phyloP scores from a whole-genome alignment of 371 early-diverging fungal genomes.

The Mucor irregularis region DNA sequence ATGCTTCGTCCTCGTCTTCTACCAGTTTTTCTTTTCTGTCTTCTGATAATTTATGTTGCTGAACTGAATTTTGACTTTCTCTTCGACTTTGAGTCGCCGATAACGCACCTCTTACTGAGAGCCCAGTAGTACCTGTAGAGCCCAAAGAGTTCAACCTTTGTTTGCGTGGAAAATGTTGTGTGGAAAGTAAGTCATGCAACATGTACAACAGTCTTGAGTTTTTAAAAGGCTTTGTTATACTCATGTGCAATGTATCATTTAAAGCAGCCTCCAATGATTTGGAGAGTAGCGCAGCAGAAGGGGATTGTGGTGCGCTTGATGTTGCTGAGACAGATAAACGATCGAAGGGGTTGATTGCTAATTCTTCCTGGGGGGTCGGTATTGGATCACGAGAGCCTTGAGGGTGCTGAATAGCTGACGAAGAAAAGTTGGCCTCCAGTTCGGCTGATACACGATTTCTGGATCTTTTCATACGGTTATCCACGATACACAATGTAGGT shows the following conservation, averaged over 20 bases:
- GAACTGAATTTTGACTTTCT: too few species aligned
- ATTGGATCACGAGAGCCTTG: conserved; percentile 3
- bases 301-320: not conserved
- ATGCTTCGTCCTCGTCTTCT: not conserved
- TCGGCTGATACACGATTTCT: not conserved
- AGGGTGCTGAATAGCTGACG: not conserved
- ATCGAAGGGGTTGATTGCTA: not conserved
- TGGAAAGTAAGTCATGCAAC: conserved; percentile 4
- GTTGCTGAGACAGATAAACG: not conserved
- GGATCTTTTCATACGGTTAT: conserved; percentile 1
- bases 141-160: not conserved
- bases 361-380: conserved; percentile 8
- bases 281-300: too few species aligned
- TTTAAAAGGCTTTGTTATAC: conserved; percentile 16
- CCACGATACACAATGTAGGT: conserved; percentile 9
- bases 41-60: not conserved
- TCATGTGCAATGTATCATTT: not conserved
- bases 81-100: too few species aligned
- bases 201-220: conserved; percentile 6
- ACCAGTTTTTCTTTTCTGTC: not conserved
- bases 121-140: not conserved
- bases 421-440: not conserved
- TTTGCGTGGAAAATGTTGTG: not conserved
- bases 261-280: too few species aligned
- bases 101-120: not conserved